Evolutionary conservation across 129 eudicot genomes (phyloP).

Genomic region (Artemisia argyi): DNA sequence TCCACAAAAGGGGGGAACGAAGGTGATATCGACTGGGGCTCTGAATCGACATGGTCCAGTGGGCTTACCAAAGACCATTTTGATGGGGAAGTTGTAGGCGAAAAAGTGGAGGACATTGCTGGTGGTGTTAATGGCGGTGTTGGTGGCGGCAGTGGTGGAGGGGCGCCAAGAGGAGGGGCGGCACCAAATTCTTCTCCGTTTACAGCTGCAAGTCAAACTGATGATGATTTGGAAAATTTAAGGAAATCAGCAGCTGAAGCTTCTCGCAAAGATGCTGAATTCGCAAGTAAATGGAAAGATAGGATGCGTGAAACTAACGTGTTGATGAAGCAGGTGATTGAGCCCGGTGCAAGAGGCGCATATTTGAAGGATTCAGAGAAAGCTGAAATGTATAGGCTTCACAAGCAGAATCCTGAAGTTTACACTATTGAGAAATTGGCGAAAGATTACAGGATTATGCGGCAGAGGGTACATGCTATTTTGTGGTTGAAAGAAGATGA

Average conservation of each 20-base stretch:
- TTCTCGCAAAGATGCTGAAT: slow-evolving; percentile 34
- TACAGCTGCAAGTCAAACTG: slow-evolving; percentile 32
- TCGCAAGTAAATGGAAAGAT: slow-evolving; percentile 51
- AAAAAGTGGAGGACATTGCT: slow-evolving; percentile 25
- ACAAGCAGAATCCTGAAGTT: slow-evolving; percentile 82
- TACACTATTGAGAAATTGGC: slow-evolving; percentile 85
- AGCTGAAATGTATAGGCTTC: slow-evolving; percentile 82
- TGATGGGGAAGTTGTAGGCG: slow-evolving; percentile 77
- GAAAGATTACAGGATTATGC: slow-evolving; percentile 77
- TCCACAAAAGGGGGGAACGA: slow-evolving; percentile 25
- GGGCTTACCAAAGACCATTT: slow-evolving; percentile 78
- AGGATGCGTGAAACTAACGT: slow-evolving; percentile 49
- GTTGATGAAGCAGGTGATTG: slow-evolving; percentile 73
- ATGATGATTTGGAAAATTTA: slow-evolving; percentile 32
- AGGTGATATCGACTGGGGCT: slow-evolving; percentile 68
- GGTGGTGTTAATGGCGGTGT: slow-evolving; percentile 3
- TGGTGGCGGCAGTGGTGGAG: slow-evolving; percentile 23
- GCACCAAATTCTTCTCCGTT: slow-evolving; percentile 17
- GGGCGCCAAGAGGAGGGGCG: slow-evolving; percentile 25
- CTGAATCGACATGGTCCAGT: slow-evolving; percentile 65
- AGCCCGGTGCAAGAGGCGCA: slow-evolving; percentile 90
- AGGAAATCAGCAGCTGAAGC: slow-evolving; percentile 39
- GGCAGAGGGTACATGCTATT: slow-evolving; percentile 93
- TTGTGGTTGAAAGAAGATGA: slow-evolving; percentile 84
- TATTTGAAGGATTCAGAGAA: slow-evolving; percentile 84